Evolutionary conservation across 2,329 filamentous ascomycete species (phyloP), one percentile per base, ranked within the genome.

Genomic region (Xylaria sp.): DNA sequence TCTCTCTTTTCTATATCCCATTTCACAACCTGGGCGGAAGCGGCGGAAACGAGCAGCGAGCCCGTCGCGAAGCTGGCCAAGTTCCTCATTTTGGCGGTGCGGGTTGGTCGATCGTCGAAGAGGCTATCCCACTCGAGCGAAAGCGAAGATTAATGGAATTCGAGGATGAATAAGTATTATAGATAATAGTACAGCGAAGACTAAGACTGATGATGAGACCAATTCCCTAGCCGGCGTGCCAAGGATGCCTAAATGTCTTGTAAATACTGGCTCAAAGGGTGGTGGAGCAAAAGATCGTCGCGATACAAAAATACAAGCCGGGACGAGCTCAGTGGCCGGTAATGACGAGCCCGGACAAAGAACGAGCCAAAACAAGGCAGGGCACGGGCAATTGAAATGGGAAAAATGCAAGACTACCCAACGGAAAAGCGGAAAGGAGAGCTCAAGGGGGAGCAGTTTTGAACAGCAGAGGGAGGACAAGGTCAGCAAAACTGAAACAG

Each of bases 1-100:
- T 78, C 75, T 19, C 78, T 81, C 68, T 79, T 82, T 62, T 80
- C 76, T 57, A 88, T 84, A 64, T 82, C 81, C 83, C 83, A 86
- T 72, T 84, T 81, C 14, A 88, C 80, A 21, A 85, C 79, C 65
- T 78, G 76, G 2, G 76, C 75, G n/a, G 73, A 71, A 19, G 73
- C 74, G 36, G 71, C 70, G 12, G 76, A 76, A 51, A 72, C 75
- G 54, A 77, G 60, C 57, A 78, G 67, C 39, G 74, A 75, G 61
- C 76, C 70, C 57, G 76, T 72, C 69, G 73, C 72, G 30, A 77
- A 34, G 17, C 67, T 70, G 19, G 73, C 65, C 53, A 69, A 65
- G 60, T 69, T 71, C 61, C 64, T 75, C 77, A 78, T 78, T 7
- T 48, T 66, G n/a, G 57, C 60, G 45, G 19, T n/a, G n/a, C n/a